These are phyloP conservation scores for Phytophthora cryptogea DNA, from an alignment of 352 stramenopile genomes.

Conservation along the genomic window DNA sequence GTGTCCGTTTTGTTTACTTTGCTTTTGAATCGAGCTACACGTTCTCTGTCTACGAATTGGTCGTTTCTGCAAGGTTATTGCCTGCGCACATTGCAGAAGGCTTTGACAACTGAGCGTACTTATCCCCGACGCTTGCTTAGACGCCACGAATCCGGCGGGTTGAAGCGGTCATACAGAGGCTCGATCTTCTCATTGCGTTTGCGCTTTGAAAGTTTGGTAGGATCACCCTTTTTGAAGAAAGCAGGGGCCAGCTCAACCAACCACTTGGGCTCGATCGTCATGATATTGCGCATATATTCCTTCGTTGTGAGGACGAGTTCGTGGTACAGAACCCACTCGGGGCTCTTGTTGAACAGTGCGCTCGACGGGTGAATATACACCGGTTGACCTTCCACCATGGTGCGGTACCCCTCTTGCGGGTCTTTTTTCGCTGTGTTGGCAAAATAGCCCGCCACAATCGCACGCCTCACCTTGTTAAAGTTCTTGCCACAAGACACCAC, in stretches of 20 bases:
- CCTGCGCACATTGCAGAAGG: neutral
- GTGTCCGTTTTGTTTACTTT: conserved; percentile 13
- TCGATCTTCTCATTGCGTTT: conserved; percentile 99
- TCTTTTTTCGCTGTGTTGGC: conserved; percentile 99
- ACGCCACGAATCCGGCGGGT: conserved; percentile 96
- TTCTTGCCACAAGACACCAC: conserved; percentile 96
- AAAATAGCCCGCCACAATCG: conserved; percentile 99
- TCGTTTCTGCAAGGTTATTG: neutral
- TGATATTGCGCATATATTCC: conserved; percentile 99
- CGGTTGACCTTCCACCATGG: conserved; percentile 97
- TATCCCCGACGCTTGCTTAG: conserved; percentile 96
- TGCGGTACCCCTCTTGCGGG: conserved; percentile 98
- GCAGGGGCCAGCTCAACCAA: conserved; percentile 96
- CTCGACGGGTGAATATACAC: conserved; percentile 99
- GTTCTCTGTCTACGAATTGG: neutral
- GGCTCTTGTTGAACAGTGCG: conserved; percentile 99
- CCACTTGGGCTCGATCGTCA: conserved; percentile 99
- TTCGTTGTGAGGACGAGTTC: conserved; percentile 95
- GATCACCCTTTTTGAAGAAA: conserved; percentile 97
- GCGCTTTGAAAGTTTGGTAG: conserved; percentile 97
- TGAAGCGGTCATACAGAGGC: conserved; percentile 98
- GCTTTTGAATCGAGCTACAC: conserved; percentile 3
- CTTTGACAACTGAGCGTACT: conserved; percentile 47
- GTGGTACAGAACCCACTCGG: conserved; percentile 99
- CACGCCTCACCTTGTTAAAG: conserved; percentile 97